Conservation (phyloP, 306 rosid species). For the Macrotyloma uniflorum region DNA sequence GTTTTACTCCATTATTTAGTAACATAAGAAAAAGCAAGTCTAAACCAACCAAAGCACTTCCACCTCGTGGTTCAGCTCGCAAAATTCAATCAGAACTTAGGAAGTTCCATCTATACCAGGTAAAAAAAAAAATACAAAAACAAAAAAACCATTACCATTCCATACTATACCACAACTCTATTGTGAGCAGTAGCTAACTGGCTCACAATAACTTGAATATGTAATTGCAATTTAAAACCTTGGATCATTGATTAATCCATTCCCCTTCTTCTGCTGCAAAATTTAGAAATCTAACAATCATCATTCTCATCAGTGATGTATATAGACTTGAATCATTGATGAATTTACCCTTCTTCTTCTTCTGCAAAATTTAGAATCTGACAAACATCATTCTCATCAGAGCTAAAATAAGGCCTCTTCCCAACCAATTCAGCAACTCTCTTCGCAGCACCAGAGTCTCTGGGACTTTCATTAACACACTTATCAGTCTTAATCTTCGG, state of each 20-base stretch:
- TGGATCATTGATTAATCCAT: not conserved
- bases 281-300: slow-evolving; percentile 61
- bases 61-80: slow-evolving; percentile 13
- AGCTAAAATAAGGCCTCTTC: slow-evolving; percentile 52
- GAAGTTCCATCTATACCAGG: slow-evolving; percentile 7
- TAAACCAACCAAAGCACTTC: not conserved
- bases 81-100: slow-evolving; percentile 28
- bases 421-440: slow-evolving; percentile 69
- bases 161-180: not conserved
- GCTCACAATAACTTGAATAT: not conserved
- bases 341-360: slow-evolving; percentile 38
- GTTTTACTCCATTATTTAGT: slow-evolving; percentile 23
- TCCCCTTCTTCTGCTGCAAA: slow-evolving; percentile 61
- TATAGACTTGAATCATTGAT: not conserved
- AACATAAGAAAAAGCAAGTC: not conserved
- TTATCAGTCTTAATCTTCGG: slow-evolving; percentile 65
- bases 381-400: slow-evolving; percentile 51
- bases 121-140: not conserved
- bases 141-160: not conserved
- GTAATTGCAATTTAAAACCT: not conserved
- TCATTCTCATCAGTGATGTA: slow-evolving; percentile 34
- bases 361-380: slow-evolving; percentile 69
- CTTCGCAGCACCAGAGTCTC: slow-evolving; percentile 89
- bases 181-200: not conserved
- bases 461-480: slow-evolving; percentile 58